Conservation (phyloP, 352 stramenopile genomes). For the Globisporangium takayamanum region DNA sequence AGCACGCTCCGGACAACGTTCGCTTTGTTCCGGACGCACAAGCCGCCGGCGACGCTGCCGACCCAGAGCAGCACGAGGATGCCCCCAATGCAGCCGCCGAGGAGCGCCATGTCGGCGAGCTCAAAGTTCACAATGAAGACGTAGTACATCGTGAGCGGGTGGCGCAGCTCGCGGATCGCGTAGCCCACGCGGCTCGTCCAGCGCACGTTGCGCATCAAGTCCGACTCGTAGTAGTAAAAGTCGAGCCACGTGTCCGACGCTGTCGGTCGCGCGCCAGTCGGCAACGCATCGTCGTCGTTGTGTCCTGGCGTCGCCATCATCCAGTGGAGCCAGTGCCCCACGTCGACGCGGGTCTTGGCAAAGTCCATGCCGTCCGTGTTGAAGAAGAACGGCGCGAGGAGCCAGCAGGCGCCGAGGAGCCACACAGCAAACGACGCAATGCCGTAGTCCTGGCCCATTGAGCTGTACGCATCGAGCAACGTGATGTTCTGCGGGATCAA, state of each 20-base stretch:
- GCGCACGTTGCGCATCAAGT: slow-evolving; percentile 51
- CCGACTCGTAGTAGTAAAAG: slow-evolving; percentile 77
- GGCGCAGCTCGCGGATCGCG: slow-evolving; percentile 63
- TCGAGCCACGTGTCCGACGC: slow-evolving; percentile 62
- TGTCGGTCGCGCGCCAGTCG: slow-evolving; percentile 24
- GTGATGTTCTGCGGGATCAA: slow-evolving; percentile 64
- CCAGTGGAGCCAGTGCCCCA: slow-evolving; percentile 78
- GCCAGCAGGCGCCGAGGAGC: slow-evolving; percentile 73
- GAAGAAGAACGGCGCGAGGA: slow-evolving; percentile 82
- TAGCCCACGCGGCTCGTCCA: slow-evolving; percentile 66
- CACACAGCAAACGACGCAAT: slow-evolving; percentile 86
- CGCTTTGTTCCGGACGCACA: slow-evolving; percentile 59
- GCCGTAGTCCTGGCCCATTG: slow-evolving; percentile 82
- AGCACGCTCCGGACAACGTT: slow-evolving; percentile 42
- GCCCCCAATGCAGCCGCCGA: slow-evolving; percentile 53
- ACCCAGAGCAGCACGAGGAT: slow-evolving; percentile 64
- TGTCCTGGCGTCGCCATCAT: slow-evolving; percentile 61
- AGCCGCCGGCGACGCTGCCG: slow-evolving; percentile 40
- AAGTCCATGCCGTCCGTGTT: slow-evolving; percentile 87
- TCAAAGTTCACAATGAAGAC: slow-evolving; percentile 72
- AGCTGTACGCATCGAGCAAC: slow-evolving; percentile 69
- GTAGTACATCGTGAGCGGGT: slow-evolving; percentile 82
- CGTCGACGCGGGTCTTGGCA: slow-evolving; percentile 76
- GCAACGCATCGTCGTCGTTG: slow-evolving; percentile 36
- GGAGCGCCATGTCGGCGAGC: slow-evolving; percentile 49